A percentile compares a stretch with the other conserved stretches of the same genome.
These are phyloP conservation scores for Misopates orontium DNA, from an alignment of 257 asterid genomes.

Conservation along the genomic window DNA sequence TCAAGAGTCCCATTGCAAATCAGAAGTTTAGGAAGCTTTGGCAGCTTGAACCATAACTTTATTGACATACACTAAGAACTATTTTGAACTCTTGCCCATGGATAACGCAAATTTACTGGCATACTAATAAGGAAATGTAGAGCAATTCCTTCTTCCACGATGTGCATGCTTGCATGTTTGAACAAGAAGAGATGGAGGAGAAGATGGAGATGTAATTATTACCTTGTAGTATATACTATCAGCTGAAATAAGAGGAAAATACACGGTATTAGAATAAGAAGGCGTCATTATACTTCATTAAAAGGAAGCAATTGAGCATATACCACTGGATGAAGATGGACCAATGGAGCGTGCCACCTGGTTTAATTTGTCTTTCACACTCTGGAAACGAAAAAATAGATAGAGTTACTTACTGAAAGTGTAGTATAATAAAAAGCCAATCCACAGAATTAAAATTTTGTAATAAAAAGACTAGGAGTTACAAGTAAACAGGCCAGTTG, in stretches of 20 bases:
- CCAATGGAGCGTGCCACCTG: constrained; percentile 68
- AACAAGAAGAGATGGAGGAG: constrained; percentile 18
- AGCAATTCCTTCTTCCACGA: constrained; percentile 1
- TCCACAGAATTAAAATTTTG: constrained; percentile 4
- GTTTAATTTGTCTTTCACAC: constrained; percentile 70
- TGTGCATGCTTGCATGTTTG: constrained; percentile 19
- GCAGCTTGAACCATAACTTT: not conserved
- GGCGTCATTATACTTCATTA: constrained; percentile 3
- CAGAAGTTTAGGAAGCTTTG: not conserved
- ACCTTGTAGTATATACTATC: constrained; percentile 85
- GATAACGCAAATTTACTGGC: constrained; percentile 20
- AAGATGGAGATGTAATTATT: constrained; percentile 28
- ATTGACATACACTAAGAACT: not conserved
- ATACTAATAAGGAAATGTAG: constrained; percentile 20
- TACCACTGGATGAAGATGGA: constrained; percentile 58
- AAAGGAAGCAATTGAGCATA: constrained; percentile 20
- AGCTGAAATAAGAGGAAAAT: constrained; percentile 48
- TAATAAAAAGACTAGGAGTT: constrained; percentile 4
- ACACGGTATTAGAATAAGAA: constrained; percentile 11
- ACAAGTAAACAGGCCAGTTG: constrained; percentile 7
- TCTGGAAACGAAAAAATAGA: constrained; percentile 46
- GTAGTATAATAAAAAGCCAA: not conserved
- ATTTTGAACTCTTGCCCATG: not conserved
- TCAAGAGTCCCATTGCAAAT: not conserved
- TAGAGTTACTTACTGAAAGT: constrained; percentile 10